A percentile compares a stretch with the other conserved stretches of the same genome.
Evolutionary conservation across 2,329 filamentous ascomycete genomes (phyloP).

Genomic region (Colletotrichum sp.): DNA sequence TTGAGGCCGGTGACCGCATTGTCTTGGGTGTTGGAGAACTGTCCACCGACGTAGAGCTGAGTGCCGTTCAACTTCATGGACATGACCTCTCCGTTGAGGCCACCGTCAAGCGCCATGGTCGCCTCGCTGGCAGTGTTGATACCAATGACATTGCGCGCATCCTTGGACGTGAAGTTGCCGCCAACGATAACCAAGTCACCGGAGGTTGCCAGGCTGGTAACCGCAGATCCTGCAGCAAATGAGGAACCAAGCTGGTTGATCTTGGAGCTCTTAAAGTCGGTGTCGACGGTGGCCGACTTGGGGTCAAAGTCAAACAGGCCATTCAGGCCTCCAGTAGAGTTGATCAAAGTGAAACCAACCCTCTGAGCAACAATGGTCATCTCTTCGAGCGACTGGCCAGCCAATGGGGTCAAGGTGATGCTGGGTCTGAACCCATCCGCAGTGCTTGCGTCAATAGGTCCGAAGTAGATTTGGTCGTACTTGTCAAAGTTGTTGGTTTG

Average conservation of each 20-base stretch:
- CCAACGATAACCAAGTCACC: constrained; percentile 75
- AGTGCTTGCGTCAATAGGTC: constrained; percentile 78
- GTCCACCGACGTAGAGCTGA: constrained; percentile 80
- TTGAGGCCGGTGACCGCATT: constrained; percentile 68
- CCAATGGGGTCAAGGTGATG: constrained; percentile 76
- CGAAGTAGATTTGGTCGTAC: constrained; percentile 90
- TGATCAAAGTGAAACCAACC: constrained; percentile 77
- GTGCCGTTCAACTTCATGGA: constrained; percentile 72
- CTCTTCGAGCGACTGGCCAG: constrained; percentile 63
- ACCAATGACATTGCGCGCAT: constrained; percentile 77
- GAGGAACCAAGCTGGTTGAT: constrained; percentile 78
- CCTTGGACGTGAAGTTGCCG: constrained; percentile 79
- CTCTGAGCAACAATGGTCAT: constrained; percentile 89
- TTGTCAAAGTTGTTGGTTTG: constrained; percentile 98
- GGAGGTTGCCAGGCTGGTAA: constrained; percentile 71
- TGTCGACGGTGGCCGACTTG: constrained; percentile 59
- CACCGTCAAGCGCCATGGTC: constrained; percentile 68
- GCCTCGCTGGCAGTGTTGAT: constrained; percentile 69
- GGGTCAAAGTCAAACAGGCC: constrained; percentile 91
- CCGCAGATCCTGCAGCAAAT: constrained; percentile 70
- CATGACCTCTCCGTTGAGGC: constrained; percentile 81
- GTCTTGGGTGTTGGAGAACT: constrained; percentile 77
- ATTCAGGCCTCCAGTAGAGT: constrained; percentile 82
- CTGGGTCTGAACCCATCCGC: constrained; percentile 74
- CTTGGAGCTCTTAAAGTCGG: constrained; percentile 72